Percentiles rank a stretch among this genome's conserved stretches.
phyloP scores from a whole-genome alignment of 495 filamentous ascomycete species.

The Tuber borchii region DNA sequence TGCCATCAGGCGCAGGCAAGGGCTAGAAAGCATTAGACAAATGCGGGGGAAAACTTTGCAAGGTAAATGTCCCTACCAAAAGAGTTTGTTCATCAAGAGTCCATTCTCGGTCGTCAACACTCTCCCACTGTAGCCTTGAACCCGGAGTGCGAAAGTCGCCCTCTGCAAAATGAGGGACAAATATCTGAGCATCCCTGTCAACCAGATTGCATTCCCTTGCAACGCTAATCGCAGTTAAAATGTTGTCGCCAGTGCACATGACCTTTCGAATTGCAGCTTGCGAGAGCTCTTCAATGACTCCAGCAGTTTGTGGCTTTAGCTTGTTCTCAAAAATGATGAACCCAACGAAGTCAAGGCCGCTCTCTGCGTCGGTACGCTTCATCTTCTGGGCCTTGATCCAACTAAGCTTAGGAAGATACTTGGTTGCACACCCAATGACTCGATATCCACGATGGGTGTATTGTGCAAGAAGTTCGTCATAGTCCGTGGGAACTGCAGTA shows the following conservation, averaged over 20 bases:
- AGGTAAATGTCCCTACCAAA: constrained; percentile 36
- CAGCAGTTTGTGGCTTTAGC: constrained; percentile 73
- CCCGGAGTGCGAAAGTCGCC: constrained; percentile 60
- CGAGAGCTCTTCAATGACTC: constrained; percentile 73
- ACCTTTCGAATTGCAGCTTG: constrained; percentile 79
- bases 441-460: constrained; percentile 95
- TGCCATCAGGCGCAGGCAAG: constrained; percentile 57
- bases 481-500: constrained; percentile 70
- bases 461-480: constrained; percentile 74
- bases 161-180: constrained; percentile 82
- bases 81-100: constrained; percentile 65
- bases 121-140: constrained; percentile 76
- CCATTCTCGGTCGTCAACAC: constrained; percentile 73
- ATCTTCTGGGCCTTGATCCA: constrained; percentile 95
- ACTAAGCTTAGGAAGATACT: constrained; percentile 73
- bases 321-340: constrained; percentile 99
- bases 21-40: constrained; percentile 52
- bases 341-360: constrained; percentile 73
- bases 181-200: constrained; percentile 73
- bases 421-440: constrained; percentile 94
- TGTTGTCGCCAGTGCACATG: constrained; percentile 99
- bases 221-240: constrained; percentile 93
- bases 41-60: constrained; percentile 44
- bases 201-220: constrained; percentile 87
- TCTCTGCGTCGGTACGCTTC: constrained; percentile 76